Percentiles rank a stretch among this genome's conserved stretches.
phyloP scores from a whole-genome alignment of 2,329 filamentous ascomycete genomes.

The Diaporthe aspalathi region DNA sequence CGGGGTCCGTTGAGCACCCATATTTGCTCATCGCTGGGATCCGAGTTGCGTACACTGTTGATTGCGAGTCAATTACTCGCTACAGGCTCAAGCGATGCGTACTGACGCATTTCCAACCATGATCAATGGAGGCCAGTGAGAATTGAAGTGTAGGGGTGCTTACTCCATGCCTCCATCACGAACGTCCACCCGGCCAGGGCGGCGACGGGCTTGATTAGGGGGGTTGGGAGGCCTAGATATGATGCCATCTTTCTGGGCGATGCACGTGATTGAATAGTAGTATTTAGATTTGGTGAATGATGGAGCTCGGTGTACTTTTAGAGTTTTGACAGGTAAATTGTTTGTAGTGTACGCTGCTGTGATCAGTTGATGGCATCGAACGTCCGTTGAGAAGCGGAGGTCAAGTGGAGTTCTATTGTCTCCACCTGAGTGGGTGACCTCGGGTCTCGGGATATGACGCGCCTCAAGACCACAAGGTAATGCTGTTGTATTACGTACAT shows the following conservation, averaged over 20 bases:
- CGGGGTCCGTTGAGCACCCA: not conserved
- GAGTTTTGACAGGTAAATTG: not conserved
- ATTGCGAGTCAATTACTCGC: too few species aligned
- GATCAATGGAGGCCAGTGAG: too few species aligned
- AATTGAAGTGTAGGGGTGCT: too few species aligned
- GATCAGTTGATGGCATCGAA: not conserved
- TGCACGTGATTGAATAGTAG: not conserved
- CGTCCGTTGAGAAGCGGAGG: not conserved
- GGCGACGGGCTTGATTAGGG: slow-evolving; percentile 15
- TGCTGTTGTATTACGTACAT: not conserved
- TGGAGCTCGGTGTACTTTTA: not conserved
- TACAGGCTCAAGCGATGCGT: too few species aligned
- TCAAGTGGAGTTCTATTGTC: not conserved
- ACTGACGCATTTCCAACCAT: too few species aligned
- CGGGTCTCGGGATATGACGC: not conserved
- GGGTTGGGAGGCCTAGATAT: slow-evolving; percentile 20
- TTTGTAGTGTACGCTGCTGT: not conserved
- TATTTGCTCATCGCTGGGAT: slow-evolving; percentile 8
- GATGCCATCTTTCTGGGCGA: not conserved
- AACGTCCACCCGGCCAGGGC: slow-evolving; percentile 11
- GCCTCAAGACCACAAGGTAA: not conserved
- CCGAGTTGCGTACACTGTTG: slow-evolving; percentile 2
- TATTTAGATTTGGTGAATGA: too few species aligned
- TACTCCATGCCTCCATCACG: slow-evolving; percentile 19
- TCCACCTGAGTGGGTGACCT: too few species aligned